Base-by-base conservation (phyloP, 331 rosid species). In the Phaseolus coccineus region DNA sequence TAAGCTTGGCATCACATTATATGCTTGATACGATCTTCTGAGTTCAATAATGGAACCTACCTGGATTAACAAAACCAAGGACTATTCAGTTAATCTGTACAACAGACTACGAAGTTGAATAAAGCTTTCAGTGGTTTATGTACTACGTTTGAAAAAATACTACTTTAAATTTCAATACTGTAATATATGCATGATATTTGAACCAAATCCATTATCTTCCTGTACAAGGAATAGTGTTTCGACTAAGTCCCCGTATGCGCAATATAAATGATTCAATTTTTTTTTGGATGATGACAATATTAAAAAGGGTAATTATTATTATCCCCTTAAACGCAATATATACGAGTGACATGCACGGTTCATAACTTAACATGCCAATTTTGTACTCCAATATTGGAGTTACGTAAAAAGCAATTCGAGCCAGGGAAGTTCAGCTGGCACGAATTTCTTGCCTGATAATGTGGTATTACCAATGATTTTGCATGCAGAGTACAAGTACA, bases 41-140 rank as follows among this genome's bases (percentile, higher is more conserved):
- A 96, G 94, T 82, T 96, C 99, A 65, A 96, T 96, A 61, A 96
- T 93, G 62, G 99, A 96, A 85, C 98, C 98, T 48, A 96, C 99
- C 99, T 93, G 91, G 73, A 86, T 64, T 83, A 77, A 76, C 78
- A 77, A 81, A 84, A 85, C 22, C 77, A 73, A 79, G 65, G 65
- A 80, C 44, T 47, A 71, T 53, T 84, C 47, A 78, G 74, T 77
- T 25, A 52, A 74, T 39, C 73, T 27, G 78, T 27, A 78, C 30
- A 73, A 69, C 31, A 79, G 39, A 48, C 68, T 39, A 72, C 57
- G 76, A 62, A 83, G 67, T 35, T 74, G 58, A 68, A 67, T 66
- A 51, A 33, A 73, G 70, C 84, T 64, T 57, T 65, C 1, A 35
- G 66, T 14, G 75, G 48, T n/a, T 22, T 77, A 30, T 52, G 76